Evolutionary conservation across 2,329 filamentous ascomycete genomes (phyloP), one percentile per base, ranked within the genome.

Genomic region (Penicillium sp.): DNA sequence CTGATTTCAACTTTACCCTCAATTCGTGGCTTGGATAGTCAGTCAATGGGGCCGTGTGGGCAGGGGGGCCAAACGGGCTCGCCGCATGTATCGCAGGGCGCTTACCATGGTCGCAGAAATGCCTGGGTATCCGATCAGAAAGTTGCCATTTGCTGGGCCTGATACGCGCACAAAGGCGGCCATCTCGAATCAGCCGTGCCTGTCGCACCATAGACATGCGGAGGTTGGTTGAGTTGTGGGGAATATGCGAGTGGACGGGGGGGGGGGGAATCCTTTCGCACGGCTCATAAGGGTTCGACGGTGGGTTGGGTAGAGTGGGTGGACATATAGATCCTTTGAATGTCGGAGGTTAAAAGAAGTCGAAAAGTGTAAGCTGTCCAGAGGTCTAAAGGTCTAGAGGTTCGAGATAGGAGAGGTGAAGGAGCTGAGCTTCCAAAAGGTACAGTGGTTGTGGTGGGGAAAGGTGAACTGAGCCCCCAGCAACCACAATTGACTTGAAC

Each of bases 1-100:
- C 94, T 87, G 68, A 99, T 94, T 79, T 97, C 94, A 73, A 99
- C 94, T 74, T 94, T 96, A 69, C 94, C 94, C 82, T 97, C 93
- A 79, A 99, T 93, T 73, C 94, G 90, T 70, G 94, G 94, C 91
- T 97, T 55, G 71, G 17, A 50, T 52, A 13, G 47, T 52, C 27
- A 47, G 50, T 61, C 62, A 64, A 61, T 49, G 43, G 35, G 53
- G 53, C 39, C n/a, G 44, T 21, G 15, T 12, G 35, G 43, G 25
- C 39, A 38, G 41, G 51, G 45, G 33, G 47, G 55, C 31, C 25
- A 10, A 13, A 45, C 5, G 15, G 44, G 35, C 38, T 49, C 25
- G 36, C 35, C 49, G 48, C 39, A 48, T 25, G 53, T 48, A 53
- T 56, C 48, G 55, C 45, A 55, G 53, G 57, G 49, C 29, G 86